Evolutionary conservation across 2,329 filamentous ascomycete species (phyloP).

Genomic region (Teratosphaeriaceae sp.): DNA sequence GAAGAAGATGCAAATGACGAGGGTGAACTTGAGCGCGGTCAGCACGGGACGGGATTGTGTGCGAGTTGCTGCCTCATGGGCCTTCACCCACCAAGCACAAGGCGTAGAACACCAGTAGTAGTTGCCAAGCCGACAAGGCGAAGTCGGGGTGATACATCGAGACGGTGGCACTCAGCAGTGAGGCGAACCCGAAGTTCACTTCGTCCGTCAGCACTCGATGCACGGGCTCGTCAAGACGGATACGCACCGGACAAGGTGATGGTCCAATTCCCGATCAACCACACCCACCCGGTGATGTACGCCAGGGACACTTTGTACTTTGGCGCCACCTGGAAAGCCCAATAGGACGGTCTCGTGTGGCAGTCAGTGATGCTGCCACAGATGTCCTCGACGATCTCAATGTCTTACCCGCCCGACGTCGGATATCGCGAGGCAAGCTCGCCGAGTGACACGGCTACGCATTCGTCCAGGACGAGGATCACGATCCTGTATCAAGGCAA

Average conservation of each 20-base stretch:
- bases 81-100: constrained; percentile 46
- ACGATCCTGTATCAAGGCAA: no score
- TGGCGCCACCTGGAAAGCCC: constrained; percentile 54
- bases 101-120: constrained; percentile 64
- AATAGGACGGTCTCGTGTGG: no score
- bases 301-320: constrained; percentile 44
- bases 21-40: constrained; percentile 37
- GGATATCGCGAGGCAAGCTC: constrained; percentile 71
- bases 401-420: constrained; percentile 68
- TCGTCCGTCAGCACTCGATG: constrained; percentile 29
- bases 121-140: constrained; percentile 53
- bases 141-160: constrained; percentile 51
- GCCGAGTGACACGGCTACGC: constrained; percentile 61
- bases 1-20: constrained; percentile 59
- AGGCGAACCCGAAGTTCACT: constrained; percentile 64
- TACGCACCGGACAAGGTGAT: constrained; percentile 72
- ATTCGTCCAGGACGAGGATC: constrained; percentile 61
- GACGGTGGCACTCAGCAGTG: constrained; percentile 43
- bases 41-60: not conserved
- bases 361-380: no score
- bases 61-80: not conserved
- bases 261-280: constrained; percentile 71
- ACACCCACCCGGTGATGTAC: constrained; percentile 67
- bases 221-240: not conserved
- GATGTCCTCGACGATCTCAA: no score